A percentile compares a stretch with the other conserved stretches of the same genome.
Evolutionary conservation across 1,284 basidiomycete species (phyloP).

Genomic region (Schizophyllum amplum): DNA sequence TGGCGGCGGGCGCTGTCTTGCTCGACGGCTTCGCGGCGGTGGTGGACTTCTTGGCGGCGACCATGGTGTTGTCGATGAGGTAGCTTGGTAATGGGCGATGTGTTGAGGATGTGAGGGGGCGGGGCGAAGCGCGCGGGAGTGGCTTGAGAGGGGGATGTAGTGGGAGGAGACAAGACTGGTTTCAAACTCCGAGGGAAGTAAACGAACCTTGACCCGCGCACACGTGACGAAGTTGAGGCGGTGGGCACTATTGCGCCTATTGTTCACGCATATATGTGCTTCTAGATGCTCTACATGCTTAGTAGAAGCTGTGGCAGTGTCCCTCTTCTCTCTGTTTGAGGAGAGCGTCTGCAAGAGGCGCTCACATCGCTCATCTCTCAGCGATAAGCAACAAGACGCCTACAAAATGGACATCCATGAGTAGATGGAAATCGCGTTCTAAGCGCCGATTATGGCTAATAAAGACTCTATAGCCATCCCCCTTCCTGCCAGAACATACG

Average conservation of each 20-base stretch:
- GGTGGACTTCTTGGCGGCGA: conserved; percentile 32
- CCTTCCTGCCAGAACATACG: not conserved
- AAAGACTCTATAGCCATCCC: not conserved
- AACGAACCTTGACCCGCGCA: not conserved
- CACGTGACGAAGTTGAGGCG: not conserved
- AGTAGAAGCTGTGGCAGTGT: not conserved
- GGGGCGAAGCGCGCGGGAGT: not conserved
- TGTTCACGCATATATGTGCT: not conserved
- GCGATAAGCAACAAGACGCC: not conserved
- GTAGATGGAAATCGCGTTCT: not conserved
- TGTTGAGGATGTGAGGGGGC: not conserved
- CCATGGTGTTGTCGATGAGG: conserved; percentile 21
- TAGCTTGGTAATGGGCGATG: not conserved
- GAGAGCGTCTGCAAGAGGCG: not conserved
- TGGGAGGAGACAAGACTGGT: not conserved
- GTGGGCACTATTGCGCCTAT: not conserved
- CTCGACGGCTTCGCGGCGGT: conserved; percentile 18
- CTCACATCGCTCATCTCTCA: not conserved
- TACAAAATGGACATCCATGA: not conserved
- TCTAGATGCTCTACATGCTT: too few species aligned
- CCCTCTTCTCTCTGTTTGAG: not conserved
- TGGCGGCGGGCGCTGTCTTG: conserved; percentile 19
- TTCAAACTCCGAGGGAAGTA: not conserved
- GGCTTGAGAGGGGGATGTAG: not conserved
- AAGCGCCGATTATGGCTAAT: too few species aligned